phyloP scores from a whole-genome alignment of 345 rosid species.

The Melaleuca alternifolia region DNA sequence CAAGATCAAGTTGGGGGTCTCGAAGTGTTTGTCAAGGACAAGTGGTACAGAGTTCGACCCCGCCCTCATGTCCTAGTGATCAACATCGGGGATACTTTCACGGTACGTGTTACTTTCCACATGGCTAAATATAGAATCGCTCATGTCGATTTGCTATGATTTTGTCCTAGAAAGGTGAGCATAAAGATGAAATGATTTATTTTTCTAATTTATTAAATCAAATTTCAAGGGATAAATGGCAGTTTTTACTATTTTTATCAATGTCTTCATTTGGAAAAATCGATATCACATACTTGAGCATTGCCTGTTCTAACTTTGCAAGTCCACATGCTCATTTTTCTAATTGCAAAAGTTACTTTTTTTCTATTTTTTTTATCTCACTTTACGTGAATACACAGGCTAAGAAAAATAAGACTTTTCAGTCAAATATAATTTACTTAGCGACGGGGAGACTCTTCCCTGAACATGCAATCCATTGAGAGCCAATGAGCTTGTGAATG shows the following conservation, averaged over 20 bases:
- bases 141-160: neutral
- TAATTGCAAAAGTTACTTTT: neutral
- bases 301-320: neutral
- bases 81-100: conserved; percentile 56
- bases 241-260: neutral
- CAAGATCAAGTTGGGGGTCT: conserved; percentile 53
- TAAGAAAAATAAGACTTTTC: neutral
- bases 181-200: neutral
- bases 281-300: neutral
- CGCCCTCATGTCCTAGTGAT: conserved; percentile 32
- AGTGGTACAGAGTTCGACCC: conserved; percentile 34
- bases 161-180: neutral
- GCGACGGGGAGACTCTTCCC: neutral
- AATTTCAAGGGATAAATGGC: neutral
- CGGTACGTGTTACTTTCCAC: conserved; percentile 11
- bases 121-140: neutral
- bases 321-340: neutral
- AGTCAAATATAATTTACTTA: neutral
- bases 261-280: neutral
- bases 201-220: neutral
- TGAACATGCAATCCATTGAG: neutral
- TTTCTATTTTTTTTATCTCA: neutral
- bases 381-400: neutral
- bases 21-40: conserved; percentile 23
- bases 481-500: neutral